Base-by-base conservation (phyloP, 257 asterid genomes). In the Salvia hispanica region DNA sequence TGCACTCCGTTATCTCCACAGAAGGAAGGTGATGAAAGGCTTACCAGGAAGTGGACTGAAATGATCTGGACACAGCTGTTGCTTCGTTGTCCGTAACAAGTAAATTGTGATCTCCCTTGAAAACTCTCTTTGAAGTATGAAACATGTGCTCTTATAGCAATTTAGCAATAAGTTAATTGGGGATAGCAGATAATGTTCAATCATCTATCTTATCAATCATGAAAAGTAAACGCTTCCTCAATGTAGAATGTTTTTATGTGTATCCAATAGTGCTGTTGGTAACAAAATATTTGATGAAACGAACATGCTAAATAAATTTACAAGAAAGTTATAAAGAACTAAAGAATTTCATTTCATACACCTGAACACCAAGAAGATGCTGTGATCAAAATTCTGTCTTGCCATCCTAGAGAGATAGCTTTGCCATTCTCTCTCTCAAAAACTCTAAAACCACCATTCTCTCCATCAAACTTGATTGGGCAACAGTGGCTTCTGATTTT, bases 401-500 rank as follows among this genome's bases (percentile, higher is more conserved):
- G 98, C 98, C 98, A 91, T 42, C 94, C 95, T 21, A 91, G 81
- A 33, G 94, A 87, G 62, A 91, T 80, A n/a, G 81, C 86, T 67
- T 66, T 83, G 16, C 86, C 95, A 31, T 87, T 85, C 67, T 81
- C 95, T 69, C 83, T 87, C 74, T 88, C 94, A 7, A 79, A 68
- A 51, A 91, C 85, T 25, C 83, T 72, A 63, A 91, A 91, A 8
- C 96, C 96, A 12, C 85, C 86, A 69, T 78, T 80, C 56, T 77
- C 94, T n/a, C 92, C 84, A 37, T 77, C 87, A 33, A 64, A 50
- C 6, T 70, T 65, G 57, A 74, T 58, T 0, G 90, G 68, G 16
- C 82, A 68, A 16, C 75, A 78, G 39, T 87, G 87, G 78, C 83
- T 85, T 76, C 92, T 81, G n/a, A 89, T 86, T 76, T 81, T 91